A percentile compares a stretch with the other conserved stretches of the same genome.
Conservation (phyloP, 2,329 filamentous ascomycete genomes). For the Cercospora beticola region DNA sequence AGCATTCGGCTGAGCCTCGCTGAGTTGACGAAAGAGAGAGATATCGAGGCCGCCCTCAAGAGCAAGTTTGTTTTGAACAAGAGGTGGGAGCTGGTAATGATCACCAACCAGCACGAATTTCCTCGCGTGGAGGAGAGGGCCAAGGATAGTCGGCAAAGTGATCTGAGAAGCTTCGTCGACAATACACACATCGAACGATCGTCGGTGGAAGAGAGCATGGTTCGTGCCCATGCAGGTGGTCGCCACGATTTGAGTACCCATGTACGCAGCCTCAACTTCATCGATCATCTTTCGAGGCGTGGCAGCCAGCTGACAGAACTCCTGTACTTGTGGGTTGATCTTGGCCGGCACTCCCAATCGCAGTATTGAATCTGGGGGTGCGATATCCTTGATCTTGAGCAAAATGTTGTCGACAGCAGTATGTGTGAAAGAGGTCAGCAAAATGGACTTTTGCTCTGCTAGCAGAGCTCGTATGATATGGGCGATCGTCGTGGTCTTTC, state of each 20-base stretch:
- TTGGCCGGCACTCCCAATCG: slow-evolving; percentile 84
- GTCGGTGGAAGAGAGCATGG: slow-evolving; percentile 82
- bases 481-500: slow-evolving; percentile 96
- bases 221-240: slow-evolving; percentile 93
- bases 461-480: slow-evolving; percentile 92
- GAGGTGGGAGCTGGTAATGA: slow-evolving; percentile 90
- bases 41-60: slow-evolving; percentile 83
- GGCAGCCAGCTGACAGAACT: slow-evolving; percentile 78
- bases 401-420: slow-evolving; percentile 98
- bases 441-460: slow-evolving; percentile 84
- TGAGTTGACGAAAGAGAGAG: slow-evolving; percentile 89
- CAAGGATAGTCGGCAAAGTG: slow-evolving; percentile 89
- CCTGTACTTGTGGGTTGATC: slow-evolving; percentile 80
- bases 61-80: slow-evolving; percentile 90
- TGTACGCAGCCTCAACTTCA: slow-evolving; percentile 79
- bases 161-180: slow-evolving; percentile 98
- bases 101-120: slow-evolving; percentile 96
- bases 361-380: slow-evolving; percentile 64
- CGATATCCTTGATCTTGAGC: slow-evolving; percentile 72
- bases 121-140: slow-evolving; percentile 86
- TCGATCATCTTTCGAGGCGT: slow-evolving; percentile 74
- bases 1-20: slow-evolving; percentile 79
- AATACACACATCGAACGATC: slow-evolving; percentile 95
- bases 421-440: slow-evolving; percentile 94
- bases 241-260: slow-evolving; percentile 83